Evolutionary conservation across 352 stramenopile species (phyloP), one percentile per base, ranked within the genome.

Genomic region (Phytophthora constricta): DNA sequence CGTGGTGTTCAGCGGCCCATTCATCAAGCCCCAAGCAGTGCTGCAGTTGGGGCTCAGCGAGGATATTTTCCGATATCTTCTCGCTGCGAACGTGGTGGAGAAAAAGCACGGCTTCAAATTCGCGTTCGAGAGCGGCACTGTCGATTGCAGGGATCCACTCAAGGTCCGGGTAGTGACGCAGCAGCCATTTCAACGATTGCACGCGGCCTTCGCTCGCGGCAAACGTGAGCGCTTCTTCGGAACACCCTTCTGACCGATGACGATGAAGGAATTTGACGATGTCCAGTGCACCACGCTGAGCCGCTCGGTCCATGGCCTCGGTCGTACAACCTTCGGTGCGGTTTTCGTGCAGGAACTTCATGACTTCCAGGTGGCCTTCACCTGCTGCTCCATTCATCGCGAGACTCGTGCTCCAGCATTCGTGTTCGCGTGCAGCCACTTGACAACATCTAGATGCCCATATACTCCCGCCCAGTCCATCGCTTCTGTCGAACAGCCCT

Each of bases 311-410:
- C 43, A 50, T 28, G 7, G 43, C 37, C 17, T 20, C 5, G 11
- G 10, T 14, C 37, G 43, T 50, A 19, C 43, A 50, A 8, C 43
- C 43, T 50, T 50, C 43, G 2, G 43, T 19, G 11, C 43, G 43
- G 28, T 50, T 50, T 19, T 50, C 20, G 22, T 50, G 43, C 11
- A 50, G 20, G 9, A 11, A 28, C 20, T 26, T 50, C 8, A 48
- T 34, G 33, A 58, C 48, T 23, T 47, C 49, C 27, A 56, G 22
- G 31, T 56, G 28, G n/a, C n/a, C 31, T 11, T 14, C 23, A 5
- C 3, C 14, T n/a, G 47, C 26, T 4, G 47, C 47, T 16, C 5
- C 16, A 19, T 54, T 16, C 47, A 54, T 54, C 22, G 47, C 47
- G 10, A 23, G 13, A 3, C 25, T 54, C 2, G 47, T 54, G 10